Evolutionary conservation across 2,329 filamentous ascomycete genomes (phyloP), one percentile per base, ranked within the genome.

Genomic region (Arthrinium phaeospermum): DNA sequence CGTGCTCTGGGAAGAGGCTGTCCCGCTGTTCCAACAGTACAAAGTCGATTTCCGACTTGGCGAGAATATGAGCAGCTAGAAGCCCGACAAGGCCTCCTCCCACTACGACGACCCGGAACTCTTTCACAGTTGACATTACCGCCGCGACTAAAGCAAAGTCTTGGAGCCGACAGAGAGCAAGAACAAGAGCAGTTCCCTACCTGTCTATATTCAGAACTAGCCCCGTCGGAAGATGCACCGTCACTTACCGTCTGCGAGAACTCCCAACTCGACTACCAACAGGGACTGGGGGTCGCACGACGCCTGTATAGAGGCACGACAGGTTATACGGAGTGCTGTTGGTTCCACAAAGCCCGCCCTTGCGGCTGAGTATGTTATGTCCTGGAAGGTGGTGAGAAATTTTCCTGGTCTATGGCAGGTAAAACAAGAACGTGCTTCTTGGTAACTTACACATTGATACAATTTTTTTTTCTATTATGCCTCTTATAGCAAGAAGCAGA

Each of bases 51-150:
- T 72, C 75, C 8, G 77, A 73, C 69, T 77, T 75, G 12, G 72
- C 70, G 22, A 80, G 73, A 3, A 78, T 76, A 61, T 80, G 78
- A 1, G 77, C 78, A 3, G 76, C 74, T 4, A 75, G 78, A 47
- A 80, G 74, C 24, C 73, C 74, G 4, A 79, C 73, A 7, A 78
- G 78, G 37, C 78, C 78, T 24, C 76, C 78, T 68, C 78, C 78
- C 0, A 79, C 76, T 46, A 80, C 74, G 24, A 80, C 72, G 34
- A 73, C 76, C 51, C 76, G 74, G 72, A 80, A 80, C 6, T 49
- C 45, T n/a, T 69, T 45, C 45, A 49, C 49, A 3, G 34, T 41
- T 37, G 6, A 22, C 34, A 22, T 64, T 1, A 41, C 19, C 34
- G 22, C 19, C 34, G 34, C 34, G 41, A 6, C 19, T 64, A 10